Evolutionary conservation across 2,329 filamentous ascomycete genomes (phyloP).

Genomic region (Didymella pomorum): DNA sequence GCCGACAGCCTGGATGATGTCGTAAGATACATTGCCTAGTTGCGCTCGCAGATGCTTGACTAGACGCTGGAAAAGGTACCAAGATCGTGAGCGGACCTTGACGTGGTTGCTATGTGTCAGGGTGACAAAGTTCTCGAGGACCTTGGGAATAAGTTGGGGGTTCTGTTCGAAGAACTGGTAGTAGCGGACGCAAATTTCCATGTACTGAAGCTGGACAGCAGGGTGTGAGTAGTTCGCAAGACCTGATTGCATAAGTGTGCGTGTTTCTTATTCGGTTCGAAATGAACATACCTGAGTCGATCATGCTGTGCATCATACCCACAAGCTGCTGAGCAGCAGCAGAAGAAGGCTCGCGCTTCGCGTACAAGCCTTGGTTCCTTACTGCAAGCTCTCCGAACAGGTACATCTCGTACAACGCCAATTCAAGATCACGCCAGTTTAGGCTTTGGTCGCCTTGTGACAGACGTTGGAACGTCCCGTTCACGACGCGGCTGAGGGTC

Average conservation of each 20-base stretch:
- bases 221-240: conserved; percentile 88
- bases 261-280: neutral
- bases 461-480: conserved; percentile 82
- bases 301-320: conserved; percentile 95
- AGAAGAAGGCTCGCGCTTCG: conserved; percentile 82
- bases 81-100: conserved; percentile 87
- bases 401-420: conserved; percentile 94
- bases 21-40: conserved; percentile 88
- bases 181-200: conserved; percentile 98
- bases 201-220: conserved; percentile 92
- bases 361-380: conserved; percentile 83
- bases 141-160: conserved; percentile 79
- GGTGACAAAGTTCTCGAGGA: conserved; percentile 89
- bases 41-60: conserved; percentile 86
- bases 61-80: conserved; percentile 95
- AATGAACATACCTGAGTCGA: conserved; percentile 76
- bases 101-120: conserved; percentile 88
- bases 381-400: conserved; percentile 94
- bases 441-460: conserved; percentile 74
- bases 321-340: conserved; percentile 82
- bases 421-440: conserved; percentile 94
- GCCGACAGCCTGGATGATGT: conserved; percentile 86
- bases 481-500: conserved; percentile 86
- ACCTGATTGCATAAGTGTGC: conserved; percentile 59
- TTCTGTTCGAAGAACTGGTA: conserved; percentile 91